A percentile compares a stretch with the other conserved stretches of the same genome.
phyloP scores from a whole-genome alignment of 495 filamentous ascomycete genomes.

The Aspergillus egyptiacus region DNA sequence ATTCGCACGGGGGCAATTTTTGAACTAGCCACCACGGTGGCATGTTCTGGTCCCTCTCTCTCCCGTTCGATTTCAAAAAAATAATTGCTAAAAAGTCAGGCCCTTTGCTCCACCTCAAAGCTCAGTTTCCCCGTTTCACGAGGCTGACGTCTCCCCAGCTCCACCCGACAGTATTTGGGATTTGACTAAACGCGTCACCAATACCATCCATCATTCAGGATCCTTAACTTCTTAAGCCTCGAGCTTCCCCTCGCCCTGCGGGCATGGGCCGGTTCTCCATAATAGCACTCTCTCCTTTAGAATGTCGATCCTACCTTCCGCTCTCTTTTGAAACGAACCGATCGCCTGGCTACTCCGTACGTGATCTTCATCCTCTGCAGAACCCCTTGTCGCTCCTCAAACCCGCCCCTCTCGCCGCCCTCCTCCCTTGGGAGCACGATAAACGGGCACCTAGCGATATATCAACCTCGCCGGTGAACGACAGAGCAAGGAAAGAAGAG shows the following conservation, averaged over 20 bases:
- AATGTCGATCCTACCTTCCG: background rate
- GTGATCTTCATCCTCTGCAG: background rate
- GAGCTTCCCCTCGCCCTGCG: background rate
- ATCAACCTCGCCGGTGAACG: background rate
- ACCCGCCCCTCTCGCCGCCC: background rate
- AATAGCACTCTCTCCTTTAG: background rate
- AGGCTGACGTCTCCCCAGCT: conserved; percentile 5
- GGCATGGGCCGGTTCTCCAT: conserved; percentile 3
- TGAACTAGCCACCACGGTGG: too few relatives aligned
- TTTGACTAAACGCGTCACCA: conserved; percentile 9
- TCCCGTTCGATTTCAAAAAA: background rate
- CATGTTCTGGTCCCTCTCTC: background rate
- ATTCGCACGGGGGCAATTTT: background rate
- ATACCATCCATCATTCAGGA: background rate
- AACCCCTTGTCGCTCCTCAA: background rate
- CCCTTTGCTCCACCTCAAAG: background rate
- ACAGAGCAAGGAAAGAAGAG: background rate
- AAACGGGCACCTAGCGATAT: background rate
- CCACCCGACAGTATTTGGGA: background rate
- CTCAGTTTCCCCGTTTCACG: background rate
- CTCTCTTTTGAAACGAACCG: background rate
- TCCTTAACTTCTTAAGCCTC: too few relatives aligned
- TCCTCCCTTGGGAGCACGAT: background rate
- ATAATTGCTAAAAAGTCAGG: too few relatives aligned
- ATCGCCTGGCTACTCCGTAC: background rate